Base-by-base conservation (phyloP, 352 stramenopile species). In the Globisporangium yorkense region DNA sequence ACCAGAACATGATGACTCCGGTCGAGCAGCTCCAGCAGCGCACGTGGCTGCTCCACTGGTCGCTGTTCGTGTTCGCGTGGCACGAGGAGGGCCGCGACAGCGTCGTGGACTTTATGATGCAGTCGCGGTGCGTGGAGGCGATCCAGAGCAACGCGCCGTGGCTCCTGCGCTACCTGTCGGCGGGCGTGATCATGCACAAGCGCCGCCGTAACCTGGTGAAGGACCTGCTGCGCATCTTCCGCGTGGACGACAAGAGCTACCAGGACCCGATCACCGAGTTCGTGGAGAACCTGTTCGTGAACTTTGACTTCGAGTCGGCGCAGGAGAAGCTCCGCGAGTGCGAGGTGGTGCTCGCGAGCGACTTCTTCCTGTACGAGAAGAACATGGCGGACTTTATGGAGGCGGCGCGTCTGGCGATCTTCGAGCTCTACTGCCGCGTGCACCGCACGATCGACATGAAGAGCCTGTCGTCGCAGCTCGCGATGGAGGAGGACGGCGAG, bases 341-440 rank as follows among this genome's bases (percentile, higher is more conserved):
- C 69, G 92, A 98, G 69, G 80, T 96, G 48, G 95, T 99, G 57
- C 78, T 99, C 47, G 77, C 78, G 13, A 91, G 89, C 46, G 97
- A 99, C 67, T 99, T 99, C 67, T 99, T 99, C 75, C 77, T 99
- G 37, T 89, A 90, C 70, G 83, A 93, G 72, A 92, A 92, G 69
- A 97, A 97, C 68, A 96, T 98, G 70, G 93, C 81, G n/a, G 92
- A 97, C 62, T 99, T 99, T 62, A 98, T 99, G 95, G 96, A 99
- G 72, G 88, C 97, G 40, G 96, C 96, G 16, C 83, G 97, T 24
- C 84, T 98, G 16, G 97, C 98, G 75, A 98, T 99, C 59, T 99
- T 99, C 71, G 97, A 99, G 75, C 98, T 98, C 65, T 99, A 99
- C 80, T 99, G 96, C 77, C 87, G 96, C 54, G 98, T 99, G 67